Evolutionary conservation across 2,329 filamentous ascomycete genomes (phyloP).

Genomic region (Corynespora cassiicola): DNA sequence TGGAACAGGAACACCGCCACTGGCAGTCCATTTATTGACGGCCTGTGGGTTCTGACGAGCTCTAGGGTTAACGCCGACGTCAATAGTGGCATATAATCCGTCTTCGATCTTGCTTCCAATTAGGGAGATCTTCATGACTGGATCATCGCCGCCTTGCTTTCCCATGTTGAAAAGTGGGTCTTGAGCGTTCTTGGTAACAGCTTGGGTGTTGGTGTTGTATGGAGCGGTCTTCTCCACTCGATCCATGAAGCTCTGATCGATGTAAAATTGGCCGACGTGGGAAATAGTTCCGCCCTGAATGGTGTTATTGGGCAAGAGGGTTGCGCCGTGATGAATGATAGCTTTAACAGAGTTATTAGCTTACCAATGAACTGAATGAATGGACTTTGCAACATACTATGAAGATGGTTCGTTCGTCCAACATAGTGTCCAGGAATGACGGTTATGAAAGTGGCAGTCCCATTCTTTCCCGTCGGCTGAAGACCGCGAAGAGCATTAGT

Average conservation of each 20-base stretch:
- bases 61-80: slow-evolving; percentile 38
- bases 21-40: slow-evolving; percentile 35
- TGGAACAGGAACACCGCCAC: slow-evolving; percentile 31
- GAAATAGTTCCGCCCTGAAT: slow-evolving; percentile 58
- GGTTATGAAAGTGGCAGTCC: slow-evolving; percentile 58
- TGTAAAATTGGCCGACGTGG: slow-evolving; percentile 71
- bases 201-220: slow-evolving; percentile 51
- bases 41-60: slow-evolving; percentile 33
- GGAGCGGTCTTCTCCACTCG: slow-evolving; percentile 57
- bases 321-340: slow-evolving; percentile 46
- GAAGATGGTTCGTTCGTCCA: slow-evolving; percentile 39
- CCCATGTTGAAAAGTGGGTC: slow-evolving; percentile 58
- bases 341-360: slow-evolving; percentile 17
- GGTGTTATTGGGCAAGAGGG: slow-evolving; percentile 57
- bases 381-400: slow-evolving; percentile 26
- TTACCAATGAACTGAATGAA: slow-evolving; percentile 1
- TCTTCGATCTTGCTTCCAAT: slow-evolving; percentile 53
- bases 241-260: slow-evolving; percentile 64
- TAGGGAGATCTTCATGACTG: slow-evolving; percentile 64
- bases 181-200: slow-evolving; percentile 57
- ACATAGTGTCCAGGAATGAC: slow-evolving; percentile 53
- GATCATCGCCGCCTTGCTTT: slow-evolving; percentile 58
- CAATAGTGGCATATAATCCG: slow-evolving; percentile 38
- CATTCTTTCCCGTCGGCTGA: slow-evolving; percentile 54
- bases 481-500: slow-evolving; percentile 56